These are phyloP conservation scores for Allium sativum DNA, from an alignment of 106 monocot species.

Conservation along the genomic window DNA sequence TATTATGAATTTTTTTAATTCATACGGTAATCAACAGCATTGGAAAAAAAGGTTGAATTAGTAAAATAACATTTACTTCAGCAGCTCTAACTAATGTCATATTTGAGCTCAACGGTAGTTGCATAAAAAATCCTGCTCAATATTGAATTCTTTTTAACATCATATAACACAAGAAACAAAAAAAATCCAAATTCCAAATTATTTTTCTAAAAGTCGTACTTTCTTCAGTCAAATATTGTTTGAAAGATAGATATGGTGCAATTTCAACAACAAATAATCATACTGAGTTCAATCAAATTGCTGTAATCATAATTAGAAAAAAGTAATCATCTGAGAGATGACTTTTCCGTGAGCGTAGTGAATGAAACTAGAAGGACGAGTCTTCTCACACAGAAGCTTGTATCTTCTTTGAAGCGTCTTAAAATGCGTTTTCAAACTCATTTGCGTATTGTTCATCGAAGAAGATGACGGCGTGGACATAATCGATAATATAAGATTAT, in stretches of 20 bases:
- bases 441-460: constrained; percentile 29
- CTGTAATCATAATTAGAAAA: neutral
- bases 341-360: constrained; percentile 56
- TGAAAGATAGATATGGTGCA: neutral
- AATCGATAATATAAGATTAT: constrained; percentile 6
- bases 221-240: too few relatives aligned
- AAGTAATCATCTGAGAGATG: constrained; percentile 43
- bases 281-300: neutral
- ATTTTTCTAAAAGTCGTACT: neutral
- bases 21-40: too few relatives aligned
- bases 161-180: neutral
- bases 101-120: too few relatives aligned
- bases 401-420: constrained; percentile 66
- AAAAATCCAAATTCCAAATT: neutral
- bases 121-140: too few relatives aligned
- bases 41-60: too few relatives aligned
- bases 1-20: too few relatives aligned
- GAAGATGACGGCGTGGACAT: constrained; percentile 27
- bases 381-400: constrained; percentile 71
- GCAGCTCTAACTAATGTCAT: too few relatives aligned
- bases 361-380: constrained; percentile 34
- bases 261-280: neutral
- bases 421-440: constrained; percentile 55
- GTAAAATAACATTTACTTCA: too few relatives aligned
- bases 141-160: too few relatives aligned